These are phyloP conservation scores for Rhizomucor pusillus DNA, from an alignment of 371 early-diverging fungal species.

Conservation along the genomic window DNA sequence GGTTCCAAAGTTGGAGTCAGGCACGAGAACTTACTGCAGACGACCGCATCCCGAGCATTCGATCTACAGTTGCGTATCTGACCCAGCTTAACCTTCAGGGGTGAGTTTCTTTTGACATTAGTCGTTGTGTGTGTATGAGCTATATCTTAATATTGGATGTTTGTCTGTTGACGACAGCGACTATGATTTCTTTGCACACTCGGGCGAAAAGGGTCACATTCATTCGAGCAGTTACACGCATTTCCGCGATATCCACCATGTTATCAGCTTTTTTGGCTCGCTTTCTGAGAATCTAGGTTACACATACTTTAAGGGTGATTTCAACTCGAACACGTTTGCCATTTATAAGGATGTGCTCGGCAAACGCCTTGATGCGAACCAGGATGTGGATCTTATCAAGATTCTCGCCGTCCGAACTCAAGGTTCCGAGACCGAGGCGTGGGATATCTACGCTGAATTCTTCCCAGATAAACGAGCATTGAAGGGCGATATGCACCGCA, in stretches of 20 bases:
- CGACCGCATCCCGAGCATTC: conserved; percentile 36
- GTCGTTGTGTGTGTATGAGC: background rate
- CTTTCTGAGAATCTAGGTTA: conserved; percentile 52
- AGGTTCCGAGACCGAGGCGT: conserved; percentile 35
- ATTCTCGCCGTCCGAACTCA: conserved; percentile 33
- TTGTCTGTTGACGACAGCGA: conserved; percentile 41
- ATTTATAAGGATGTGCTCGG: conserved; percentile 51
- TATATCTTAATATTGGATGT: background rate
- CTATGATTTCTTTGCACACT: conserved; percentile 51
- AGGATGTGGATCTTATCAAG: conserved; percentile 26
- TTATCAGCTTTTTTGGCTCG: conserved; percentile 48
- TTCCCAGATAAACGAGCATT: conserved; percentile 30
- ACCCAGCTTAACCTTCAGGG: conserved; percentile 50
- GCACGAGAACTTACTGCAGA: conserved; percentile 30
- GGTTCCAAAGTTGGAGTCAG: conserved; percentile 61
- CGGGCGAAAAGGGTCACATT: conserved; percentile 49
- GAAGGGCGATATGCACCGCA: conserved; percentile 19
- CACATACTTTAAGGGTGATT: conserved; percentile 55
- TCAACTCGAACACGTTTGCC: conserved; percentile 31
- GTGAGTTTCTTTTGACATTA: conserved; percentile 18
- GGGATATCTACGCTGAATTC: conserved; percentile 48
- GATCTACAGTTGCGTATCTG: conserved; percentile 31
- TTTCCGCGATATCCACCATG: conserved; percentile 44
- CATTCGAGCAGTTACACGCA: conserved; percentile 57
- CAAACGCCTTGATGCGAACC: conserved; percentile 17